A percentile compares a stretch with the other conserved stretches of the same genome.
phyloP scores from a whole-genome alignment of 176 grass and related monocot genomes.

The Rhipidocladum racemiflorum region DNA sequence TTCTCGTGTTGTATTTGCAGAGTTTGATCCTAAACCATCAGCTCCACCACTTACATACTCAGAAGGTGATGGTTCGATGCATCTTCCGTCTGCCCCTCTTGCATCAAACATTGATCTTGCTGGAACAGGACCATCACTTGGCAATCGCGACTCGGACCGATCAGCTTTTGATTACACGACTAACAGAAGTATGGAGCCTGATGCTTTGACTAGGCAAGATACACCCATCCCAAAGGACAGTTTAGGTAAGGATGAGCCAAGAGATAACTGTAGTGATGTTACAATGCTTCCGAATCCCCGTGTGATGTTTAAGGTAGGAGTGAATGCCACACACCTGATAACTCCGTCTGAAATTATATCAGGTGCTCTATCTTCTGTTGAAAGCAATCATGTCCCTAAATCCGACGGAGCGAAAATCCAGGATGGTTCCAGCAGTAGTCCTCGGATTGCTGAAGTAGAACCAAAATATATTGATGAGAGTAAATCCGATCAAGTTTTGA shows the following conservation, averaged over 20 bases:
- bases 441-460: slow-evolving; percentile 36
- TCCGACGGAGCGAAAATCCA: slow-evolving; percentile 50
- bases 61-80: slow-evolving; percentile 49
- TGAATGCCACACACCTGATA: slow-evolving; percentile 73
- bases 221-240: slow-evolving; percentile 48
- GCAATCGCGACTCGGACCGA: slow-evolving; percentile 50
- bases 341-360: slow-evolving; percentile 97
- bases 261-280: slow-evolving; percentile 45
- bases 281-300: slow-evolving; percentile 58
- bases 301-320: slow-evolving; percentile 71
- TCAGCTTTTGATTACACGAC: slow-evolving; percentile 42
- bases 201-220: slow-evolving; percentile 47
- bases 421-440: slow-evolving; percentile 38
- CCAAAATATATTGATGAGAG: slow-evolving; percentile 44
- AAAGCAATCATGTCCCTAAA: slow-evolving; percentile 42
- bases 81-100: slow-evolving; percentile 45
- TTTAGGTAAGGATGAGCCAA: slow-evolving; percentile 48
- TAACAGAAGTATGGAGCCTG: slow-evolving; percentile 40
- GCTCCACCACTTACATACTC: slow-evolving; percentile 53
- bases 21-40: slow-evolving; percentile 67
- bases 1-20: slow-evolving; percentile 50
- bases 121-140: slow-evolving; percentile 48
- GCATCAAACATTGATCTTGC: slow-evolving; percentile 49
- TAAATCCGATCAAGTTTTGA: slow-evolving; percentile 33
- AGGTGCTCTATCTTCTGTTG: slow-evolving; percentile 60